phyloP scores from a whole-genome alignment of 208 protist genomes.

The Trypanosoma grayi region DNA sequence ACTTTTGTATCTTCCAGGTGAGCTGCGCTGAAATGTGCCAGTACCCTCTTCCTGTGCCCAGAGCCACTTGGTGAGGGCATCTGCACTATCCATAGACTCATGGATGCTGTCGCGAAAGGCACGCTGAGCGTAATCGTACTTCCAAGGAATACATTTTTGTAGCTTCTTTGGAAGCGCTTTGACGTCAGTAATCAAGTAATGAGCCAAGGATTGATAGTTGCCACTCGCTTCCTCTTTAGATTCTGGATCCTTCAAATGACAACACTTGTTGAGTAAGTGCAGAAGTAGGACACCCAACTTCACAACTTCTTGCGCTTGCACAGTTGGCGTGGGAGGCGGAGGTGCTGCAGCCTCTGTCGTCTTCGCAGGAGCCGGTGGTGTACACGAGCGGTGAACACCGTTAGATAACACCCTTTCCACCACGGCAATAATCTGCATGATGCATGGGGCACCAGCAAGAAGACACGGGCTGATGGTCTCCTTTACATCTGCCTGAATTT shows the following conservation, averaged over 20 bases:
- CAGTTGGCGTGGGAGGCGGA: not conserved
- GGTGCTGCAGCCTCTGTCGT: slow-evolving; percentile 13
- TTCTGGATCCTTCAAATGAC: slow-evolving; percentile 70
- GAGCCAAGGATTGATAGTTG: slow-evolving; percentile 59
- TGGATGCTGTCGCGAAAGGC: slow-evolving; percentile 42
- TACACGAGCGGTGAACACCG: slow-evolving; percentile 13
- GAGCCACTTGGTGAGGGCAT: slow-evolving; percentile 65
- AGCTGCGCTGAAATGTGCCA: slow-evolving; percentile 44
- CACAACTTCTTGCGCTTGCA: slow-evolving; percentile 58
- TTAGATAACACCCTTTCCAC: slow-evolving; percentile 42
- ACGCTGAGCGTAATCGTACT: slow-evolving; percentile 36
- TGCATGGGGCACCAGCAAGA: slow-evolving; percentile 46
- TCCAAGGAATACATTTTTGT: slow-evolving; percentile 58
- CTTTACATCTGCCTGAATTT: slow-evolving; percentile 45
- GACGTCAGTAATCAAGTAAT: slow-evolving; percentile 53
- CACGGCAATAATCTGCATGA: slow-evolving; percentile 72
- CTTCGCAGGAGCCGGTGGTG: slow-evolving; percentile 1
- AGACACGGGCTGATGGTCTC: slow-evolving; percentile 60
- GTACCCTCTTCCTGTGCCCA: slow-evolving; percentile 62
- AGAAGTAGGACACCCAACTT: slow-evolving; percentile 62
- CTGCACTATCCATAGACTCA: slow-evolving; percentile 29
- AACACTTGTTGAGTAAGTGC: slow-evolving; percentile 77
- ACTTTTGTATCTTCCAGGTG: slow-evolving; percentile 61
- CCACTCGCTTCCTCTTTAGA: slow-evolving; percentile 67
- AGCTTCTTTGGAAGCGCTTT: slow-evolving; percentile 49